Percentiles rank a stretch among this genome's conserved stretches.
These are phyloP conservation scores for Monsonia emarginata DNA, from an alignment of 441 rosid species.

Conservation along the genomic window DNA sequence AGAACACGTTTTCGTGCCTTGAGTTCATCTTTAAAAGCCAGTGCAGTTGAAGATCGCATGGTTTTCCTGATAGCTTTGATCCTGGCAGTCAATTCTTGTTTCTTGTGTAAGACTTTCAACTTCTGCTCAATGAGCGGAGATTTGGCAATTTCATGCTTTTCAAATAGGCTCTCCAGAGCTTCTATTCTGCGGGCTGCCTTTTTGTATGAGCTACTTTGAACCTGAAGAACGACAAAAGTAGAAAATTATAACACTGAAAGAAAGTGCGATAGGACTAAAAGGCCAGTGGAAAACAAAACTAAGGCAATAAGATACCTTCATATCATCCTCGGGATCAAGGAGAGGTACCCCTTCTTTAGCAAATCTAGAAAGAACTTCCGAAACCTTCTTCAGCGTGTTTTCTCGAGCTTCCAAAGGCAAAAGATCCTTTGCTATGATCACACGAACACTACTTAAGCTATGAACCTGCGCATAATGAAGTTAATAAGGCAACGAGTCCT, in stretches of 20 bases:
- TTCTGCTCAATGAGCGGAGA: conserved; percentile 76
- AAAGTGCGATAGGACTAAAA: neutral
- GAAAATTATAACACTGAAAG: conserved; percentile 1
- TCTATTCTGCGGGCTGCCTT: conserved; percentile 72
- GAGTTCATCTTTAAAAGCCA: conserved; percentile 96
- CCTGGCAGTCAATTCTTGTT: conserved; percentile 66
- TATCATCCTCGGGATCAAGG: conserved; percentile 78
- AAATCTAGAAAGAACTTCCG: conserved; percentile 71
- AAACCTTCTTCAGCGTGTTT: conserved; percentile 72
- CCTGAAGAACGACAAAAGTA: conserved; percentile 35
- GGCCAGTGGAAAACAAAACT: neutral
- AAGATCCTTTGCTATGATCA: conserved; percentile 73
- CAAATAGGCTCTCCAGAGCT: conserved; percentile 74
- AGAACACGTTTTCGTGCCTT: conserved; percentile 91
- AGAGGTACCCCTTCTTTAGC: conserved; percentile 54
- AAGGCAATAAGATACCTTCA: conserved; percentile 53
- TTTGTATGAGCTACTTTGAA: conserved; percentile 62
- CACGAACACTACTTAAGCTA: conserved; percentile 68
- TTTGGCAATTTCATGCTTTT: conserved; percentile 75
- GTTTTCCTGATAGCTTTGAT: conserved; percentile 70
- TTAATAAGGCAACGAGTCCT: conserved; percentile 18
- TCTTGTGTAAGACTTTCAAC: conserved; percentile 62
- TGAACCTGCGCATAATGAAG: conserved; percentile 41
- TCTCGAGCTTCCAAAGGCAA: conserved; percentile 78
- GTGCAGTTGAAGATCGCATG: conserved; percentile 57